A percentile compares a stretch with the other conserved stretches of the same genome.
Evolutionary conservation across 192 early-diverging fungal species (phyloP).

Genomic region (Haplosporangium gracile): DNA sequence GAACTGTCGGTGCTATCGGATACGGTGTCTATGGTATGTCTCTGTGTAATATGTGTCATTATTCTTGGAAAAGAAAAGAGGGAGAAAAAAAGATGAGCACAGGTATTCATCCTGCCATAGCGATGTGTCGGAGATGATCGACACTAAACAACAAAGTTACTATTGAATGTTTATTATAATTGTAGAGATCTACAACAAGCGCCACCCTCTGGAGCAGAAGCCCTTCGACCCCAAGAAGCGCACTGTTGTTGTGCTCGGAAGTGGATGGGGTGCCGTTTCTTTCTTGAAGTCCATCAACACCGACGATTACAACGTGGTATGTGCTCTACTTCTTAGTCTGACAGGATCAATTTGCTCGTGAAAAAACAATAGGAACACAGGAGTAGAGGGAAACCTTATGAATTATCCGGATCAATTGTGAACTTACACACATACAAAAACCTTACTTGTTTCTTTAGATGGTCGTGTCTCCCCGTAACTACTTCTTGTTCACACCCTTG

Average conservation of each 20-base stretch:
- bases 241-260: slow-evolving; percentile 40
- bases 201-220: slow-evolving; percentile 57
- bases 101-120: background rate
- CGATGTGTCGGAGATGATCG: background rate
- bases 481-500: slow-evolving; percentile 86
- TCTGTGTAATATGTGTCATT: background rate
- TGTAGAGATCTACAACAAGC: slow-evolving; percentile 54
- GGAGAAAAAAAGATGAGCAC: background rate
- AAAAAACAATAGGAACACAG: background rate
- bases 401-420: background rate
- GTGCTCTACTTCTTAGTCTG: background rate
- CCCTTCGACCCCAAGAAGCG: slow-evolving; percentile 61
- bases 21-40: slow-evolving; percentile 53
- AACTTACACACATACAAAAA: background rate
- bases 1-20: slow-evolving; percentile 46
- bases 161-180: background rate
- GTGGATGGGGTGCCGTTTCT: slow-evolving; percentile 57
- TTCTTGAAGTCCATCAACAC: slow-evolving; percentile 83
- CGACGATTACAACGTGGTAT: slow-evolving; percentile 80
- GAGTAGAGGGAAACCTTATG: background rate
- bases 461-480: slow-evolving; percentile 86
- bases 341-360: background rate
- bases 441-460: slow-evolving; percentile 40
- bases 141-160: background rate
- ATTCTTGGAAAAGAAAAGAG: background rate